Evolutionary conservation across 2,329 filamentous ascomycete genomes (phyloP), one percentile per base, ranked within the genome.

Genomic region (Tolypocladium sp.): DNA sequence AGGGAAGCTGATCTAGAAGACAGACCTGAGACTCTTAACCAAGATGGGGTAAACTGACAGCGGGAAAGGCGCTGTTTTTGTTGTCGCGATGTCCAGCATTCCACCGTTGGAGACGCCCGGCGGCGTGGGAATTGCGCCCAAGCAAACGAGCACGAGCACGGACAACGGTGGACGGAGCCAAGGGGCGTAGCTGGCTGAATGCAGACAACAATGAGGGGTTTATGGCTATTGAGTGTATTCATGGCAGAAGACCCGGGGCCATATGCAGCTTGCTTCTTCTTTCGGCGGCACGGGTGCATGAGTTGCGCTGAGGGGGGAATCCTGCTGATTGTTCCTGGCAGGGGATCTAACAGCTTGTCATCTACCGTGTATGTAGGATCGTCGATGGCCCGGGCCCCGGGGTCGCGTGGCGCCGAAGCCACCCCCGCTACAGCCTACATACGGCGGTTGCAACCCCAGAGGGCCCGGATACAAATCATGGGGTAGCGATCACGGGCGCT

Each of bases 11-110:
- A 30, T 30, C 44, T 20, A 20, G 17, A 5, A n/a, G 30, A 7
- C 30, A 9, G 9, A 7, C 5, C 10, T 0, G 10, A 20, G n/a
- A 5, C 3, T 15, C 4, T 15, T 2, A 1, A 22, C 15, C 6
- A 8, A 15, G 5, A 12, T n/a, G 8, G 10, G 9, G 5, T 12
- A 1, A 10, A 22, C 1, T 15, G 27, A n/a, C 1, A 4, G 20
- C 17, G 27, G 30, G 30, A 10, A 7, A 3, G 10, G 30, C 20
- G 30, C 10, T 17, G 30, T 35, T 13, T 13, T 52, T n/a, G 10
- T 22, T 22, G 37, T 13, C 7, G 30, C 46, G 17, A 51, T 51
- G 7, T 7, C 49, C 30, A 52, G 10, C 10, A 53, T 37, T 30
- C 2, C 30, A 22, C 9, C 10, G 2, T 35, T 1, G 25, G 17